These are phyloP conservation scores for Ogataea salicorniae DNA, from an alignment of 805 yeast species.

Conservation along the genomic window DNA sequence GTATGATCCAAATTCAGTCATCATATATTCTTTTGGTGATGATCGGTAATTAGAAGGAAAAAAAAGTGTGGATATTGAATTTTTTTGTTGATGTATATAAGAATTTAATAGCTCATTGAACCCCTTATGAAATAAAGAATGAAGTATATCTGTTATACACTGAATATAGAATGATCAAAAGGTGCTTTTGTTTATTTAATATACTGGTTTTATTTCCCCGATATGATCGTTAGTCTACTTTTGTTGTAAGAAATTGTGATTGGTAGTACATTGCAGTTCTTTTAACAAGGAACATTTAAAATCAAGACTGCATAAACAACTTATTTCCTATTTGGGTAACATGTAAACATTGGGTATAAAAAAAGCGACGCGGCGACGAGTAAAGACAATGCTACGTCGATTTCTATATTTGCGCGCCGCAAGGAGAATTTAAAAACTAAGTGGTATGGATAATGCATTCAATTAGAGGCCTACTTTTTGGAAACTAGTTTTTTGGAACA, in stretches of 20 bases:
- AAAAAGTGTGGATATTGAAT: not conserved
- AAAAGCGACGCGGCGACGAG: not conserved
- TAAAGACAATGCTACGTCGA: not conserved
- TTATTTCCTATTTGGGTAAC: constrained; percentile 9
- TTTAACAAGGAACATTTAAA: not conserved
- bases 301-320: too few relatives aligned
- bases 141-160: not conserved
- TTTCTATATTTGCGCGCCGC: not conserved
- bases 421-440: not conserved
- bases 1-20: constrained; percentile 5
- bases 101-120: too few relatives aligned
- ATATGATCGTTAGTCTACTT: too few relatives aligned
- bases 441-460: too few relatives aligned
- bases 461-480: too few relatives aligned
- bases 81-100: not conserved
- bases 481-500: too few relatives aligned
- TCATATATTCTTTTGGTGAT: not conserved
- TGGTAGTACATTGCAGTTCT: not conserved
- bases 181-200: not conserved
- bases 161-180: not conserved
- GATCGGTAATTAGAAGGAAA: not conserved
- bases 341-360: constrained; percentile 8
- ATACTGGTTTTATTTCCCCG: not conserved
- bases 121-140: too few relatives aligned
- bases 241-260: too few relatives aligned